These are phyloP conservation scores for Exsudoporus frostii DNA, from an alignment of 768 basidiomycete genomes.

Conservation along the genomic window DNA sequence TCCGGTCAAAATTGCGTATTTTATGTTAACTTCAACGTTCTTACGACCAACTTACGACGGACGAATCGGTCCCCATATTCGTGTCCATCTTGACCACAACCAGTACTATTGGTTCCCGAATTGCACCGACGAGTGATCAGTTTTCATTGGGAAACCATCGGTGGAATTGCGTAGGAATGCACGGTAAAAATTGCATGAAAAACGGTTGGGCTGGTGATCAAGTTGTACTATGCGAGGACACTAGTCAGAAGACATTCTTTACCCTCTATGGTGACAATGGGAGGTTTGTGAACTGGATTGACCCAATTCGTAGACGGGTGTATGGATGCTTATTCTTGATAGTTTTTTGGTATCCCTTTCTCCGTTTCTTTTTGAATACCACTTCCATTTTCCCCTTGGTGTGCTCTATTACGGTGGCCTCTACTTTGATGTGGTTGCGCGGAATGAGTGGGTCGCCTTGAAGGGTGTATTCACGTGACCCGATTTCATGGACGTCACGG, in stretches of 20 bases:
- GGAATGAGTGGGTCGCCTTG: conserved; percentile 75
- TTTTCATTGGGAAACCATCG: background rate
- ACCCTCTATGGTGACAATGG: conserved; percentile 26
- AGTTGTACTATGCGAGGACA: background rate
- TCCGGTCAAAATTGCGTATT: background rate
- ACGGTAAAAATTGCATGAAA: background rate
- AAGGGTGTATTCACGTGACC: conserved; percentile 92
- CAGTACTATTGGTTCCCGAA: too few species aligned
- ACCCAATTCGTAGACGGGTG: conserved; percentile 90
- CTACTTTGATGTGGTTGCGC: conserved; percentile 60
- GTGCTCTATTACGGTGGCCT: conserved; percentile 95
- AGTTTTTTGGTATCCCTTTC: conserved; percentile 96
- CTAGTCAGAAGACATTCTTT: background rate
- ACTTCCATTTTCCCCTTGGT: conserved; percentile 92
- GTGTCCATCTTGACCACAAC: too few species aligned
- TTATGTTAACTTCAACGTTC: background rate
- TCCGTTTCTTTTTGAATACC: conserved; percentile 94
- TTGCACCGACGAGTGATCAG: background rate
- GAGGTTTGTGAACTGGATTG: conserved; percentile 53
- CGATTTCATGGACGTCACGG: conserved; percentile 88
- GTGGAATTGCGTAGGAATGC: background rate
- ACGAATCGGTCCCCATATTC: too few species aligned
- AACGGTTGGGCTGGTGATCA: background rate
- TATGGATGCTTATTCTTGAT: conserved; percentile 93
- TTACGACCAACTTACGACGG: background rate